Evolutionary conservation across 352 stramenopile species (phyloP).

Genomic region (Phytophthora constricta): DNA sequence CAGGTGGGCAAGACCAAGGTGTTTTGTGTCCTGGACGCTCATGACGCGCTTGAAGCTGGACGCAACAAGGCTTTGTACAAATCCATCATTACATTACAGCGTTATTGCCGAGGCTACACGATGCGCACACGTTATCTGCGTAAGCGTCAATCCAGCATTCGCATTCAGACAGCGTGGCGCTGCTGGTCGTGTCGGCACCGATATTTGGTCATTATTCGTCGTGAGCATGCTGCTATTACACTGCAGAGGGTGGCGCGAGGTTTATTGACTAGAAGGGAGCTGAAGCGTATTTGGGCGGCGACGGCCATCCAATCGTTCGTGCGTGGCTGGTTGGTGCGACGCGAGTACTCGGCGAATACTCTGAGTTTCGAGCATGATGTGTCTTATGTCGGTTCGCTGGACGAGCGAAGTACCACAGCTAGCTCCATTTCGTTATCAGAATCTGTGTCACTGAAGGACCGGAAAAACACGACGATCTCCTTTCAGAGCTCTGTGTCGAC

Average conservation of each 20-base stretch:
- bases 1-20: slow-evolving; percentile 87
- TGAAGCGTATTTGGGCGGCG: slow-evolving; percentile 52
- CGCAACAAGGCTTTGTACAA: slow-evolving; percentile 73
- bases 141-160: slow-evolving; percentile 52
- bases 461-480: slow-evolving; percentile 60
- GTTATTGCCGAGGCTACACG: slow-evolving; percentile 75
- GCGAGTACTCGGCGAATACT: slow-evolving; percentile 79
- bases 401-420: slow-evolving; percentile 52
- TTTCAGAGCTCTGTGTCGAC: slow-evolving; percentile 60
- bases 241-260: slow-evolving; percentile 63
- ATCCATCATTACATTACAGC: slow-evolving; percentile 75
- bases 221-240: slow-evolving; percentile 51
- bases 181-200: slow-evolving; percentile 50
- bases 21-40: slow-evolving; percentile 73
- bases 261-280: slow-evolving; percentile 45
- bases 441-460: slow-evolving; percentile 55
- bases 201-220: slow-evolving; percentile 47
- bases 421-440: slow-evolving; percentile 57
- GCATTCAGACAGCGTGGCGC: slow-evolving; percentile 65
- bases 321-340: slow-evolving; percentile 81
- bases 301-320: slow-evolving; percentile 83
- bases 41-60: slow-evolving; percentile 69
- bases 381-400: slow-evolving; percentile 75
- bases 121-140: slow-evolving; percentile 56
- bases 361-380: slow-evolving; percentile 82